Evolutionary conservation across 176 grass and related monocot genomes (phyloP).

Genomic region (Dactylis glomerata): DNA sequence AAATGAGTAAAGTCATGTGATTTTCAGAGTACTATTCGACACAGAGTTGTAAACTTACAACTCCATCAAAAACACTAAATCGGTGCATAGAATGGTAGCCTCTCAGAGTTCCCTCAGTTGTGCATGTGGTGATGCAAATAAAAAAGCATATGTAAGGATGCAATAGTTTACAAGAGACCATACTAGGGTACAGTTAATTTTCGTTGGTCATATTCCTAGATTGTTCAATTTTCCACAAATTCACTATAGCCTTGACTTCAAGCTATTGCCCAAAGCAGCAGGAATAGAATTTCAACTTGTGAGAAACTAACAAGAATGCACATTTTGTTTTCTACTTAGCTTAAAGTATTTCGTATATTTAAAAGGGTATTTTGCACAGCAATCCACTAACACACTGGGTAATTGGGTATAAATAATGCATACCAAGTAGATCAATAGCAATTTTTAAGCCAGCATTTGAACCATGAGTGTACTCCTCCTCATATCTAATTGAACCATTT

Average conservation of each 20-base stretch:
- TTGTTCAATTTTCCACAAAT: background rate
- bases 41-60: background rate
- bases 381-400: background rate
- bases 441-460: constrained; percentile 98
- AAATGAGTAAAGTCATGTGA: constrained; percentile 6
- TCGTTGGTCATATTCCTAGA: background rate
- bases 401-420: constrained; percentile 21
- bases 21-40: background rate
- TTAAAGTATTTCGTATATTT: background rate
- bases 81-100: background rate
- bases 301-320: background rate
- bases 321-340: background rate
- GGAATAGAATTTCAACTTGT: background rate
- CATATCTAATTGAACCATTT: constrained; percentile 90
- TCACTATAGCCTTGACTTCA: background rate
- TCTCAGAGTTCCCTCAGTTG: background rate
- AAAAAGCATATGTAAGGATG: background rate
- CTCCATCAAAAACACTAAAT: background rate
- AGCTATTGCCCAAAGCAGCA: background rate
- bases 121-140: background rate
- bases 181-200: background rate
- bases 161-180: background rate
- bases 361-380: background rate
- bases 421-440: constrained; percentile 94
- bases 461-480: constrained; percentile 86